Percentiles rank a stretch among this genome's conserved stretches.
phyloP scores from a whole-genome alignment of 371 early-diverging fungal genomes.

The Nosema muscidifuracis region DNA sequence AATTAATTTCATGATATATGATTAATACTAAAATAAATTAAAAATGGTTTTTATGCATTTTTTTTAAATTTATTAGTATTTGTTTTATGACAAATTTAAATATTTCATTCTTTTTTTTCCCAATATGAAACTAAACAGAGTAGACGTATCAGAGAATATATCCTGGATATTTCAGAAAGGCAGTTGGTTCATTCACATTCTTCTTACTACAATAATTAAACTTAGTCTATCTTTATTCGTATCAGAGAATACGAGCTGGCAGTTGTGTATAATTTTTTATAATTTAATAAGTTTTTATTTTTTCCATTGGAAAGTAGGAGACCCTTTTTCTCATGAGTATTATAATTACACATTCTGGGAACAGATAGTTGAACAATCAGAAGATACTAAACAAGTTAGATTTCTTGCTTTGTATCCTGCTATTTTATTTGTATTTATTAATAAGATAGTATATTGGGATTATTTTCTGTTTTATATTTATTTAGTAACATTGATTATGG shows the following conservation, averaged over 20 bases:
- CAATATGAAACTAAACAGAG: too few species aligned
- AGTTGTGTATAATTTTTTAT: slow-evolving; percentile 56
- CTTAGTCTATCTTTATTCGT: slow-evolving; percentile 35
- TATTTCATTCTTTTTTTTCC: too few species aligned
- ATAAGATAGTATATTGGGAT: slow-evolving; percentile 57
- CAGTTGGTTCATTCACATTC: slow-evolving; percentile 51
- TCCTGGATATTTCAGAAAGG: slow-evolving; percentile 58
- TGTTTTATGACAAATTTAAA: neutral
- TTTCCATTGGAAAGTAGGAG: slow-evolving; percentile 63
- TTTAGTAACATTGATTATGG: slow-evolving; percentile 55
- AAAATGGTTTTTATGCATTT: neutral
- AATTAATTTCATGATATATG: too few species aligned
- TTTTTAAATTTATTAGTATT: neutral
- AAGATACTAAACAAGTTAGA: slow-evolving; percentile 47
- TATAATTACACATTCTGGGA: slow-evolving; percentile 63
- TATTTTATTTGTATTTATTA: slow-evolving; percentile 55
- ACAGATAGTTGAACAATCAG: slow-evolving; percentile 62
- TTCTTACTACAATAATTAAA: slow-evolving; percentile 34
- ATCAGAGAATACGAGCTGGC: slow-evolving; percentile 38
- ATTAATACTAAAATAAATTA: neutral
- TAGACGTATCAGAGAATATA: slow-evolving; percentile 57
- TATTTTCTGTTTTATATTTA: slow-evolving; percentile 43
- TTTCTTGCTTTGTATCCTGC: slow-evolving; percentile 61
- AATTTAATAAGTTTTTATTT: slow-evolving; percentile 63
- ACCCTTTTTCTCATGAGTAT: slow-evolving; percentile 62